Conservation (phyloP, 2,329 filamentous ascomycete genomes). For the Pseudogymnoascus destructans region DNA sequence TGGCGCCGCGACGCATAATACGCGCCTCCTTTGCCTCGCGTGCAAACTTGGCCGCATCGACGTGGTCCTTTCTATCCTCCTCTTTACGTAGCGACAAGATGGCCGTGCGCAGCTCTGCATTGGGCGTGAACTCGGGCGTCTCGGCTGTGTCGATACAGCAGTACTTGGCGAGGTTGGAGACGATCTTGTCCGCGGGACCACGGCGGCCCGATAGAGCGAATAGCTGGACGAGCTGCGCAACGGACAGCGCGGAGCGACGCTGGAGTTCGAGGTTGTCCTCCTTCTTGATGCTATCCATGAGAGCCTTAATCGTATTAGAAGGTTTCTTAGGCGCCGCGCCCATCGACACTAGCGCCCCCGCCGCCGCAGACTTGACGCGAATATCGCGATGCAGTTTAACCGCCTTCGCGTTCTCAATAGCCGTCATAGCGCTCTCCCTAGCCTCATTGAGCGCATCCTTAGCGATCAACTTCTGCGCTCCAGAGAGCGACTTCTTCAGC, state of each 20-base stretch:
- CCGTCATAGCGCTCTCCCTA: constrained; percentile 51
- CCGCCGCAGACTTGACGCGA: constrained; percentile 73
- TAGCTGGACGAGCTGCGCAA: constrained; percentile 72
- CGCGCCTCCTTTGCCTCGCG: constrained; percentile 77
- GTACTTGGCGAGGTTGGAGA: constrained; percentile 91
- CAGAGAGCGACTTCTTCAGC: constrained; percentile 77
- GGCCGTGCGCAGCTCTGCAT: constrained; percentile 62
- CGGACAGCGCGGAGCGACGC: constrained; percentile 69
- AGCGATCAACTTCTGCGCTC: constrained; percentile 75
- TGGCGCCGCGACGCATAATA: constrained; percentile 83
- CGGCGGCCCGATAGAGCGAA: constrained; percentile 70
- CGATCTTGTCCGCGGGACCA: constrained; percentile 87
- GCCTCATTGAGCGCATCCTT: constrained; percentile 68
- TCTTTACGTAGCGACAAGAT: constrained; percentile 94
- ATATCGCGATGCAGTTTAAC: constrained; percentile 74
- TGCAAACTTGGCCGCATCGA: constrained; percentile 81
- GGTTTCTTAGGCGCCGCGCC: constrained; percentile 84
- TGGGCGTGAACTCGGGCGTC: constrained; percentile 84
- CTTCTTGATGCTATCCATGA: constrained; percentile 96
- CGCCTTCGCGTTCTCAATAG: constrained; percentile 66
- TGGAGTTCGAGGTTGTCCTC: constrained; percentile 89
- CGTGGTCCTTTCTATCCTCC: constrained; percentile 85
- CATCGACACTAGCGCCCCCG: constrained; percentile 80
- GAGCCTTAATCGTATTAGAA: constrained; percentile 79
- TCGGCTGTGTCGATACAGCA: constrained; percentile 96